Percentiles rank a stretch among this genome's conserved stretches.
Evolutionary conservation across 1,284 basidiomycete species (phyloP).

Genomic region (Microbotryum intermedium): DNA sequence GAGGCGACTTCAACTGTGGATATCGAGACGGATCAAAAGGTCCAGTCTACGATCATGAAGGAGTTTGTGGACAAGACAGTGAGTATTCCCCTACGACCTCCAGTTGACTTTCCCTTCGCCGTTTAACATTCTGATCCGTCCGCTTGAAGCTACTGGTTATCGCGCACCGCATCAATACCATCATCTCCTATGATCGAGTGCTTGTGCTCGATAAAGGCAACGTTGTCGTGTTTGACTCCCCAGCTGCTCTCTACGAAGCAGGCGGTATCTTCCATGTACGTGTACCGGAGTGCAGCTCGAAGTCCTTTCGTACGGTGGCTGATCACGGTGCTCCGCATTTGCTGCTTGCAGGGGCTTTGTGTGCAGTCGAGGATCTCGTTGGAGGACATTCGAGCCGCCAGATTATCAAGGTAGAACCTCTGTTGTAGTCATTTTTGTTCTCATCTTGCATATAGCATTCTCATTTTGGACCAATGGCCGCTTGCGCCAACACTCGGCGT

Average conservation of each 20-base stretch:
- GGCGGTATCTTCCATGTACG: constrained; percentile 50
- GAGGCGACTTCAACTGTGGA: constrained; percentile 77
- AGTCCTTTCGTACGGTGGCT: neutral
- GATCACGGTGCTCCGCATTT: neutral
- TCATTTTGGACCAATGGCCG: too few species aligned
- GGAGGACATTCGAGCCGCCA: constrained; percentile 48
- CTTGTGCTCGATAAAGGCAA: constrained; percentile 66
- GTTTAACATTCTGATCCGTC: neutral
- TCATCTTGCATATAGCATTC: too few species aligned
- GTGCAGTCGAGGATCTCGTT: constrained; percentile 60
- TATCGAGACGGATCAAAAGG: constrained; percentile 60
- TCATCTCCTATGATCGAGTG: constrained; percentile 69
- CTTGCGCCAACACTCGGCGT: too few species aligned
- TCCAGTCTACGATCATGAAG: constrained; percentile 58
- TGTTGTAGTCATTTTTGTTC: too few species aligned
- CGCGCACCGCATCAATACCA: constrained; percentile 63
- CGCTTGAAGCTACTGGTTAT: constrained; percentile 44
- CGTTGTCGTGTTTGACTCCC: constrained; percentile 62
- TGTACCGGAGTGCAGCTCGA: neutral
- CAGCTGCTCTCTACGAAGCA: constrained; percentile 50
- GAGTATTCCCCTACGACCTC: constrained; percentile 32
- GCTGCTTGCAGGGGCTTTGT: constrained; percentile 51
- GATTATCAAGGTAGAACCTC: too few species aligned
- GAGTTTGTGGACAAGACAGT: constrained; percentile 58
- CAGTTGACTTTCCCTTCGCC: neutral